Conservation (phyloP, 2,329 filamentous ascomycete genomes). For the Trichoderma guizhouense region DNA sequence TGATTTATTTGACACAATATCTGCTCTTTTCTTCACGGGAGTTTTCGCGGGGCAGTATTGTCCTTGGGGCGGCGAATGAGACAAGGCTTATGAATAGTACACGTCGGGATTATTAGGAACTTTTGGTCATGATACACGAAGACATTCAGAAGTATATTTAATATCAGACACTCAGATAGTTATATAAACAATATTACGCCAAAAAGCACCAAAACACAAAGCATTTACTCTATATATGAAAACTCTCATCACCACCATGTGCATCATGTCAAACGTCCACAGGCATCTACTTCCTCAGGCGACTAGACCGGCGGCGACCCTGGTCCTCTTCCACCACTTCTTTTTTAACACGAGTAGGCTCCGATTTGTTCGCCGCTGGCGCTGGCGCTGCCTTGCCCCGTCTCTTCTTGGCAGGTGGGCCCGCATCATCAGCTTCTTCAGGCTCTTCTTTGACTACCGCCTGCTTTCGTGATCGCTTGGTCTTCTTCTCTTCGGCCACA, state of each 20-base stretch:
- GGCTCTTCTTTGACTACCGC: conserved; percentile 23
- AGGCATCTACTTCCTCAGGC: conserved; percentile 24
- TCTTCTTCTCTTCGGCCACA: conserved; percentile 15
- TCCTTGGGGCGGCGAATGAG: neutral
- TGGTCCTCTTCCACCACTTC: neutral
- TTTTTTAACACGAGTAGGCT: conserved; percentile 13
- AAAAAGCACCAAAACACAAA: neutral
- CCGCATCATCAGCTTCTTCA: conserved; percentile 29
- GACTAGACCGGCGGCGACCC: conserved; percentile 29
- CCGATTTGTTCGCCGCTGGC: conserved; percentile 24
- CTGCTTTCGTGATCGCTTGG: conserved; percentile 28
- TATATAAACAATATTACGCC: neutral
- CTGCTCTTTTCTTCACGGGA: neutral
- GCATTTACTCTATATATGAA: neutral
- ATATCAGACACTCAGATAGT: neutral
- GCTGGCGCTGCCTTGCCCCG: conserved; percentile 14
- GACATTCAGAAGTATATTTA: neutral
- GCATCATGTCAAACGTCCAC: neutral
- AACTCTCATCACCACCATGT: no score
- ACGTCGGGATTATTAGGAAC: neutral
- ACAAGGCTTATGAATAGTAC: neutral
- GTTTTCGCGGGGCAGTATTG: neutral
- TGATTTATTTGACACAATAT: no score
- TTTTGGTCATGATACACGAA: neutral
- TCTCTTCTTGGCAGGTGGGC: conserved; percentile 28